These are phyloP conservation scores for Penicillium sclerotigenum DNA, from an alignment of 2,329 filamentous ascomycete species.

Conservation along the genomic window DNA sequence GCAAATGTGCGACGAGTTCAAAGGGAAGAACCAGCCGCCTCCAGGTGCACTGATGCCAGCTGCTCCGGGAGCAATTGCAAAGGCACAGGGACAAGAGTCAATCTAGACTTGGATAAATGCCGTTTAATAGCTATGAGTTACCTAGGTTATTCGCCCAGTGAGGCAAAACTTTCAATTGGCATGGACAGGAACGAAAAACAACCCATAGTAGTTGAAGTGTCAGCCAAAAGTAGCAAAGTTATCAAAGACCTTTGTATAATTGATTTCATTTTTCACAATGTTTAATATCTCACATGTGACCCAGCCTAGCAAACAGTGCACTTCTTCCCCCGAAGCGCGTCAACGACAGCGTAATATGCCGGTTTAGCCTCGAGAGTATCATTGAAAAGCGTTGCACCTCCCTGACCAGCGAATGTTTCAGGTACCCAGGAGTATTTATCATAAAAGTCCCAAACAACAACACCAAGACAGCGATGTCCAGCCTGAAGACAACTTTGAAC, in stretches of 20 bases:
- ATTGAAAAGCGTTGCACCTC: conserved; percentile 41
- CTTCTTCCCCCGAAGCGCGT: conserved; percentile 20
- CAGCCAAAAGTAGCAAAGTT: background rate
- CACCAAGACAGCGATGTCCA: conserved; percentile 20
- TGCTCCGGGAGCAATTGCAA: background rate
- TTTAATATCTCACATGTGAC: background rate
- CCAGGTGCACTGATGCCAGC: conserved; percentile 22
- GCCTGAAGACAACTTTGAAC: conserved; percentile 22
- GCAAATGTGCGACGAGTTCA: conserved; percentile 26
- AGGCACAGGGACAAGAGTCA: background rate
- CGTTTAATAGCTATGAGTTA: too few species aligned
- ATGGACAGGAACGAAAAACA: background rate
- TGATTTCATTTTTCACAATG: background rate
- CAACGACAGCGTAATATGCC: conserved; percentile 32
- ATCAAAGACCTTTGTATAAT: background rate
- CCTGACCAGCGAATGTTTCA: conserved; percentile 34
- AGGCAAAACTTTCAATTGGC: background rate
- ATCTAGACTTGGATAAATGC: background rate
- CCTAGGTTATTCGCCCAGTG: background rate
- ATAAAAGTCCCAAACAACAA: conserved; percentile 35
- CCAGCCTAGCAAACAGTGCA: conserved; percentile 20
- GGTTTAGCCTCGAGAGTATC: conserved; percentile 43
- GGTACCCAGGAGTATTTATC: conserved; percentile 44
- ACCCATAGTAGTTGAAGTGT: background rate
- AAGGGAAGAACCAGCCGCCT: conserved; percentile 22